These are phyloP conservation scores for Fusarium sp. DNA, from an alignment of 2,329 filamentous ascomycete species.

Conservation along the genomic window DNA sequence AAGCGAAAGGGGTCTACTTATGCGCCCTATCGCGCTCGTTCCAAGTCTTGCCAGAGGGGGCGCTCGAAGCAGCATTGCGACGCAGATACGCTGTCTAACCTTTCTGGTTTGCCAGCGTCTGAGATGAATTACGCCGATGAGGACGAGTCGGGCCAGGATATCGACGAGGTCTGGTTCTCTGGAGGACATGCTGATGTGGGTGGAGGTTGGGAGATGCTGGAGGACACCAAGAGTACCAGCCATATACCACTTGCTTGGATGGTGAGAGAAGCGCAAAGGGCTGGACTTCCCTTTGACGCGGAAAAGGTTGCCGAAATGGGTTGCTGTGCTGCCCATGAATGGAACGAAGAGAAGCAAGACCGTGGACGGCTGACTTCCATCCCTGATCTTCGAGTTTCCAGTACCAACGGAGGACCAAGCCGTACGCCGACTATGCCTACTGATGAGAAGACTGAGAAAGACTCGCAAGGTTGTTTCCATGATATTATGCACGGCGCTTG, in stretches of 20 bases:
- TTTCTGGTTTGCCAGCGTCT: slow-evolving; percentile 45
- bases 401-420: slow-evolving; percentile 32
- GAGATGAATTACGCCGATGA: slow-evolving; percentile 56
- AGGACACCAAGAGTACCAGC: slow-evolving; percentile 71
- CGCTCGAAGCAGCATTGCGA: slow-evolving; percentile 27
- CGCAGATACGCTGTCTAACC: slow-evolving; percentile 46
- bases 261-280: slow-evolving; percentile 68
- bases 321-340: slow-evolving; percentile 54
- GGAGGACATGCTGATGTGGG: slow-evolving; percentile 85
- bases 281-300: slow-evolving; percentile 77
- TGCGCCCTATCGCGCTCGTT: slow-evolving; percentile 57
- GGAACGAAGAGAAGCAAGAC: slow-evolving; percentile 5
- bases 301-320: slow-evolving; percentile 75
- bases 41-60: slow-evolving; percentile 51
- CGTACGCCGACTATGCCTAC: slow-evolving; percentile 36
- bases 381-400: slow-evolving; percentile 48
- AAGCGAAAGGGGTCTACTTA: slow-evolving; percentile 43
- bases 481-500: slow-evolving; percentile 69
- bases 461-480: slow-evolving; percentile 59
- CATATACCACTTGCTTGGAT: slow-evolving; percentile 79
- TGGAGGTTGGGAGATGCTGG: slow-evolving; percentile 76
- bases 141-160: slow-evolving; percentile 72
- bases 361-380: slow-evolving; percentile 38
- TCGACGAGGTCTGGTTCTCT: slow-evolving; percentile 84
- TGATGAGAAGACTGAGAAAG: slow-evolving; percentile 39